Evolutionary conservation across 2,329 filamentous ascomycete species (phyloP).

Genomic region (Trichoderma gracile): DNA sequence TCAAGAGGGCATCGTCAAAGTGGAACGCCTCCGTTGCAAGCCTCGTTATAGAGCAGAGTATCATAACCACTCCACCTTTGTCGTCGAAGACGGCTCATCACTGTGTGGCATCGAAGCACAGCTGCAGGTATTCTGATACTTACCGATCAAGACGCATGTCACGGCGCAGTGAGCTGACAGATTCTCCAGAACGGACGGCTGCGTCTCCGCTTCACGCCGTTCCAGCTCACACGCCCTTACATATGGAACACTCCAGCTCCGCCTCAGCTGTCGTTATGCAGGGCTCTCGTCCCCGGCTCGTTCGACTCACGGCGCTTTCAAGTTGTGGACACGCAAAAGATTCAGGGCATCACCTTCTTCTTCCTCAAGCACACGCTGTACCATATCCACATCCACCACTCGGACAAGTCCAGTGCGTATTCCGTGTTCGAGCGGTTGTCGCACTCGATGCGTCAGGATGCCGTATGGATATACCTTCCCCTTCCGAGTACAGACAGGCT

Average conservation of each 20-base stretch:
- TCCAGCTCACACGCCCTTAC: not conserved
- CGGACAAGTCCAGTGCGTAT: not conserved
- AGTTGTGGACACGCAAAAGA: not conserved
- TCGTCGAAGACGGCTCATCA: not conserved
- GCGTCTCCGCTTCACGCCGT: not conserved
- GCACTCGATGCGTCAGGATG: not conserved
- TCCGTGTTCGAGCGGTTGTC: not conserved
- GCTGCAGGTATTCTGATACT: not conserved
- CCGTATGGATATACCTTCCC: not conserved
- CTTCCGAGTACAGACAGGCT: not conserved
- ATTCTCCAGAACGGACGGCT: not conserved
- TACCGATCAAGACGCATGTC: not conserved
- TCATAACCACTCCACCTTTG: not conserved
- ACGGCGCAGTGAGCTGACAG: no score
- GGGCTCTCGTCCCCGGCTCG: not conserved
- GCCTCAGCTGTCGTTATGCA: not conserved
- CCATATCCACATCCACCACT: not conserved
- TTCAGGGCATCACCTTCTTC: not conserved
- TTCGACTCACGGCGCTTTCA: not conserved
- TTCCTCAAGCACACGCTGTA: not conserved
- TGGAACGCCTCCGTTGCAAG: not conserved
- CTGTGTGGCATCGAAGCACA: not conserved
- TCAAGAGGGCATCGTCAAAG: not conserved
- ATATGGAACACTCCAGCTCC: constrained; percentile 5
- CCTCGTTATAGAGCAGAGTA: not conserved